Evolutionary conservation across 495 filamentous ascomycete species (phyloP).

Genomic region (Xylaria nigripes): DNA sequence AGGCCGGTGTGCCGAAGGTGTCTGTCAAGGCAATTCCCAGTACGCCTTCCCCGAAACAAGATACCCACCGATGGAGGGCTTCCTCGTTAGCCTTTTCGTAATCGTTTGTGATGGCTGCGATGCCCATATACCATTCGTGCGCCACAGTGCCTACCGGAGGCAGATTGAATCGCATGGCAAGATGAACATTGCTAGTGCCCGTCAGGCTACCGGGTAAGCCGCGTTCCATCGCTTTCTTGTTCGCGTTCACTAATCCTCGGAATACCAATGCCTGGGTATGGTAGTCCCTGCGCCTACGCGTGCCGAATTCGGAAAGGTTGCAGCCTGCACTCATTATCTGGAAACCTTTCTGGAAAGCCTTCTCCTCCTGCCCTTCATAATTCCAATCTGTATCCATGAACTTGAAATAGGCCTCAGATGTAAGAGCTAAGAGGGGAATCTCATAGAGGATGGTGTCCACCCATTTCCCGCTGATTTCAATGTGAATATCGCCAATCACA

Average conservation of each 20-base stretch:
- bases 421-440: constrained; percentile 84
- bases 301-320: constrained; percentile 89
- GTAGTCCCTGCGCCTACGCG: constrained; percentile 79
- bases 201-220: constrained; percentile 63
- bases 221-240: constrained; percentile 52
- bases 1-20: constrained; percentile 89
- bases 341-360: constrained; percentile 68
- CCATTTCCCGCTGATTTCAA: constrained; percentile 75
- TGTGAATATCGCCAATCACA: constrained; percentile 64
- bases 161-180: constrained; percentile 83
- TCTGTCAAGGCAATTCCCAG: constrained; percentile 93
- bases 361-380: constrained; percentile 74
- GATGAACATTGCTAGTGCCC: constrained; percentile 94
- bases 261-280: constrained; percentile 91
- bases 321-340: constrained; percentile 73
- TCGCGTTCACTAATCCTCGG: constrained; percentile 67
- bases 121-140: constrained; percentile 99
- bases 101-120: constrained; percentile 82
- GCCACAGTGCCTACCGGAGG: constrained; percentile 87
- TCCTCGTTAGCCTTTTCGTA: constrained; percentile 77
- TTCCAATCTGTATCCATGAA: constrained; percentile 89
- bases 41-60: constrained; percentile 84
- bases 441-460: constrained; percentile 95
- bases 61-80: constrained; percentile 78
- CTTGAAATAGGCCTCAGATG: constrained; percentile 94